phyloP scores from a whole-genome alignment of 352 stramenopile genomes.

The Phytopythium oedochilum region DNA sequence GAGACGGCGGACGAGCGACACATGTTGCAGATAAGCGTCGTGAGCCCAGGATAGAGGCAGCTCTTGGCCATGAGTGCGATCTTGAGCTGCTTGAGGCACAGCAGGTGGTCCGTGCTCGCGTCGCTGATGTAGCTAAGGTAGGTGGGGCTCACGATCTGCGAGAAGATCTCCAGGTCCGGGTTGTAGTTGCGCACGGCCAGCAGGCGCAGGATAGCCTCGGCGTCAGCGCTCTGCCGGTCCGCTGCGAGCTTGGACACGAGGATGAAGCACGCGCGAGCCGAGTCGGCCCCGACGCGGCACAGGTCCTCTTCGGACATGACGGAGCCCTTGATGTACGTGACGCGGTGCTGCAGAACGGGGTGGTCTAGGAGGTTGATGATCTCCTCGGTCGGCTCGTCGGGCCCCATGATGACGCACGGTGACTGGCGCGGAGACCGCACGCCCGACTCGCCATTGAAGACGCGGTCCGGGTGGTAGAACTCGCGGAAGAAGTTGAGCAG shows the following conservation, averaged over 20 bases:
- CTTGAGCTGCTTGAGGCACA: conserved; percentile 66
- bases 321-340: conserved; percentile 63
- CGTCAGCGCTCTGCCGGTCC: conserved; percentile 35
- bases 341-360: conserved; percentile 48
- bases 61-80: conserved; percentile 59
- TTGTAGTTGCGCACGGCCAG: conserved; percentile 65
- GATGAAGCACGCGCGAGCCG: conserved; percentile 50
- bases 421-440: conserved; percentile 6
- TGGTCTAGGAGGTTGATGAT: conserved; percentile 54
- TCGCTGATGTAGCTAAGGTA: conserved; percentile 58
- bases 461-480: conserved; percentile 56
- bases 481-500: conserved; percentile 61
- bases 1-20: conserved; percentile 41
- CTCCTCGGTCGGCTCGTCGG: conserved; percentile 42
- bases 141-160: conserved; percentile 49
- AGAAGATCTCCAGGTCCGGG: conserved; percentile 48
- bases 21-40: conserved; percentile 57
- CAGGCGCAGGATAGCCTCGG: conserved; percentile 49
- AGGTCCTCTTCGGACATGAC: conserved; percentile 66
- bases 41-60: conserved; percentile 51
- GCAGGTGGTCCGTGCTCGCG: conserved; percentile 41
- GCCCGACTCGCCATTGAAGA: conserved; percentile 13
- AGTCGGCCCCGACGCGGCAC: conserved; percentile 47
- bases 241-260: conserved; percentile 40
- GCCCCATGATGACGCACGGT: conserved; percentile 50